A percentile compares a stretch with the other conserved stretches of the same genome.
These are phyloP conservation scores for Exserohilum rostratum DNA, from an alignment of 2,329 filamentous ascomycete genomes.

Conservation along the genomic window DNA sequence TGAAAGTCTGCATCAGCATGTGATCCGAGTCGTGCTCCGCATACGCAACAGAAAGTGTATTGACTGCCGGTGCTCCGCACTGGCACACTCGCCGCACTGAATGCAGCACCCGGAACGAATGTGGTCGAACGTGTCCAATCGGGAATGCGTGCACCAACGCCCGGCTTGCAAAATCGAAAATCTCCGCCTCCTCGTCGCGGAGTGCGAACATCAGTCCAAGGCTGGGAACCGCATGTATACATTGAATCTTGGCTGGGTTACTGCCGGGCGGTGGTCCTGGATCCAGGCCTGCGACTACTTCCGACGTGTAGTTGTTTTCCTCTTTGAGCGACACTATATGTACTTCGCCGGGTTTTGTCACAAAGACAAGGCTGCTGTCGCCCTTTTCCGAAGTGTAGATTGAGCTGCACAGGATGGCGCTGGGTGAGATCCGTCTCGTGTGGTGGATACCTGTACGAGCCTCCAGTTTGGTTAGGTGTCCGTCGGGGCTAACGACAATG, in stretches of 20 bases:
- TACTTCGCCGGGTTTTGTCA: constrained; percentile 43
- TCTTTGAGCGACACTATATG: constrained; percentile 39
- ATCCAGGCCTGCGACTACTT: constrained; percentile 44
- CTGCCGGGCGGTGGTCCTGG: constrained; percentile 44
- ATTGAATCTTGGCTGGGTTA: constrained; percentile 56
- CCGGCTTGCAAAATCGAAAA: constrained; percentile 65
- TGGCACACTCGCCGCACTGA: constrained; percentile 58
- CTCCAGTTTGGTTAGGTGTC: constrained; percentile 65
- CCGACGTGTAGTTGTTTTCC: constrained; percentile 34
- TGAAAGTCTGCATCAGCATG: constrained; percentile 69
- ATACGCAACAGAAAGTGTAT: constrained; percentile 70
- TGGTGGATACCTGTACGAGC: constrained; percentile 51
- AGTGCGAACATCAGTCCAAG: constrained; percentile 67
- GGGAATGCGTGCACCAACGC: constrained; percentile 66
- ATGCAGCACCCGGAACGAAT: constrained; percentile 66
- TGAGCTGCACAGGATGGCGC: constrained; percentile 34
- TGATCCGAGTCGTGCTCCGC: constrained; percentile 64
- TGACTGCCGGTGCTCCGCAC: constrained; percentile 63
- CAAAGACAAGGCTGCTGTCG: constrained; percentile 39
- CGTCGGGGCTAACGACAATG: constrained; percentile 68
- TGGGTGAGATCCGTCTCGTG: constrained; percentile 37
- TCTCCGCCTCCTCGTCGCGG: constrained; percentile 61
- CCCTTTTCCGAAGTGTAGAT: constrained; percentile 37
- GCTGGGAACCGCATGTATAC: constrained; percentile 64
- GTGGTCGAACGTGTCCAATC: constrained; percentile 63